These are phyloP conservation scores for Myxozyma udenii DNA, from an alignment of 805 yeast genomes.

Conservation along the genomic window DNA sequence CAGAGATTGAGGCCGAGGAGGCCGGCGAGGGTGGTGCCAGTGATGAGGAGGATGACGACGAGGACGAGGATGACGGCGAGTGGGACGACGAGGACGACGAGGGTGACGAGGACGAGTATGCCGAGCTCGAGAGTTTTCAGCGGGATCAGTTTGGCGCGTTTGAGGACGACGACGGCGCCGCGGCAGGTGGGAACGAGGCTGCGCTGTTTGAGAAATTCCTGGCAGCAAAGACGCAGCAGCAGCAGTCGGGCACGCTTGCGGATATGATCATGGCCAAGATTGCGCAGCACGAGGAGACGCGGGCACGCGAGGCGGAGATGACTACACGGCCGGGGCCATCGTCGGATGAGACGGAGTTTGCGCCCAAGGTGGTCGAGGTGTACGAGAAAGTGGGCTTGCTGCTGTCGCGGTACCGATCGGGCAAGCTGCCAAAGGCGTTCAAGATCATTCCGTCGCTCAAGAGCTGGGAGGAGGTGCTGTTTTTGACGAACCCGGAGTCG, in stretches of 20 bases:
- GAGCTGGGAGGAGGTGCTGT: conserved; percentile 94
- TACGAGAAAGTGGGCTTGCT: conserved; percentile 88
- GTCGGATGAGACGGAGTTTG: conserved; percentile 46
- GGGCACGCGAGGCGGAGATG: conserved; percentile 29
- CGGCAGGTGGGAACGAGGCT: conserved; percentile 48
- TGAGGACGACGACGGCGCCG: conserved; percentile 50
- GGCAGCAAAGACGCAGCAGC: conserved; percentile 26
- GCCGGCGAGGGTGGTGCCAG: conserved; percentile 37
- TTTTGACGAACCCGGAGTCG: conserved; percentile 83
- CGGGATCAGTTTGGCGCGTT: conserved; percentile 38
- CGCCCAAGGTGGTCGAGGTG: conserved; percentile 95
- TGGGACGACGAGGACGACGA: conserved; percentile 49
- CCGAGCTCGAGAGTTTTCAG: conserved; percentile 58
- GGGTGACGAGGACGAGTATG: conserved; percentile 46
- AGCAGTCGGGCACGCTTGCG: conserved; percentile 49
- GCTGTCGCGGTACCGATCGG: conserved; percentile 85
- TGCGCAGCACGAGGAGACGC: conserved; percentile 58
- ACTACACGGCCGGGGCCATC: conserved; percentile 12
- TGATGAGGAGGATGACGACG: conserved; percentile 55
- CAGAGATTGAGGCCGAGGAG: conserved; percentile 76
- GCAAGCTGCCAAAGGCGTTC: conserved; percentile 93
- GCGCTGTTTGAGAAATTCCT: conserved; percentile 74
- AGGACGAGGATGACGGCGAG: conserved; percentile 42
- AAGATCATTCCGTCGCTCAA: conserved; percentile 88
- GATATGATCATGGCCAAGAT: conserved; percentile 92